Percentiles rank a stretch among this genome's conserved stretches.
Evolutionary conservation across 441 rosid genomes (phyloP).

Genomic region (Arabidopsis lyrata): DNA sequence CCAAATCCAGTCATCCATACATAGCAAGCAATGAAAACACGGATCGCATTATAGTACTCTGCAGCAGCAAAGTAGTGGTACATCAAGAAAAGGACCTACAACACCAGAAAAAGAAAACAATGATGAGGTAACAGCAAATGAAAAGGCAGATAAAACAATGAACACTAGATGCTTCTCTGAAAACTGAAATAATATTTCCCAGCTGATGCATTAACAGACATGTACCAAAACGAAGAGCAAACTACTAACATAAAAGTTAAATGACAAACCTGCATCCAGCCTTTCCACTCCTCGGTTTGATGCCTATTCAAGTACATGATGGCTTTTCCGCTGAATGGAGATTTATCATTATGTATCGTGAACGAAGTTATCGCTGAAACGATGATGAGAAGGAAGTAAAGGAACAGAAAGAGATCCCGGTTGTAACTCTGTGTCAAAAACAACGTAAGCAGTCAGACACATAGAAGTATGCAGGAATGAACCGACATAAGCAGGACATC

Average conservation of each 20-base stretch:
- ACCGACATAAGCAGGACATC: constrained; percentile 6
- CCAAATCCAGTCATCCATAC: constrained; percentile 96
- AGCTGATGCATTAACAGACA: constrained; percentile 21
- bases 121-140: constrained; percentile 22
- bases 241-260: constrained; percentile 27
- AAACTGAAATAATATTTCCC: constrained; percentile 8
- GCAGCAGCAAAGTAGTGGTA: constrained; percentile 86
- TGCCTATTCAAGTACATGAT: constrained; percentile 81
- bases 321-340: constrained; percentile 69
- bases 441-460: constrained; percentile 35
- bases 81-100: constrained; percentile 82
- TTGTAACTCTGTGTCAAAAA: constrained; percentile 63
- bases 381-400: constrained; percentile 79
- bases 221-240: constrained; percentile 12
- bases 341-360: constrained; percentile 71
- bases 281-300: constrained; percentile 93
- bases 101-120: constrained; percentile 31
- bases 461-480: constrained; percentile 12
- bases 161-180: constrained; percentile 18
- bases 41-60: constrained; percentile 81
- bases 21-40: constrained; percentile 80
- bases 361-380: constrained; percentile 77
- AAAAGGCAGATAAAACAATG: constrained; percentile 12
- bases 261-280: constrained; percentile 90
- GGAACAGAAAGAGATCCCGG: constrained; percentile 77